Percentiles rank a stretch among this genome's conserved stretches.
Conservation (phyloP, 2,329 filamentous ascomycete genomes). For the Proliferodiscus dingleyae region DNA sequence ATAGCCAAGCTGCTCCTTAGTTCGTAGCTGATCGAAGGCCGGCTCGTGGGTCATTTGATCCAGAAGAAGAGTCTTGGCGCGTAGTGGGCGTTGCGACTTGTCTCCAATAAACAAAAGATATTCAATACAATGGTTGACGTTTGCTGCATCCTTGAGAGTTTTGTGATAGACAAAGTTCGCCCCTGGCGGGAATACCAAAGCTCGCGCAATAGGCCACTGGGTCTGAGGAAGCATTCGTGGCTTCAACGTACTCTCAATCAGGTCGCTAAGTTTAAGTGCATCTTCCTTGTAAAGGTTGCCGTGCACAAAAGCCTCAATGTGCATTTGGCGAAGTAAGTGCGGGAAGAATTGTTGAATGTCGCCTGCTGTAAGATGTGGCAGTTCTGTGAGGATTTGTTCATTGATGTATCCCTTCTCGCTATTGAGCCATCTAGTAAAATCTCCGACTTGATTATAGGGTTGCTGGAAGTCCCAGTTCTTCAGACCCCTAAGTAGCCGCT, state of each 20-base stretch:
- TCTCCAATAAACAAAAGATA: slow-evolving; percentile 69
- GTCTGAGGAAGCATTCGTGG: slow-evolving; percentile 67
- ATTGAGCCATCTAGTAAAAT: slow-evolving; percentile 76
- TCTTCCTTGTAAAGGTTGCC: slow-evolving; percentile 96
- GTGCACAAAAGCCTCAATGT: slow-evolving; percentile 83
- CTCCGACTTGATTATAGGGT: slow-evolving; percentile 82
- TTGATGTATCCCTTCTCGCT: slow-evolving; percentile 73
- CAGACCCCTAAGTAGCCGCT: slow-evolving; percentile 69
- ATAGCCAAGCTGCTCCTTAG: slow-evolving; percentile 96
- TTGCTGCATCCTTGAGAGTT: slow-evolving; percentile 76
- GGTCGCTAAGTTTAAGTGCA: slow-evolving; percentile 75
- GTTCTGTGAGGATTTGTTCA: slow-evolving; percentile 72
- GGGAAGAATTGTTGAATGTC: slow-evolving; percentile 74
- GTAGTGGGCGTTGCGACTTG: slow-evolving; percentile 60
- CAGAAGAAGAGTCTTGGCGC: slow-evolving; percentile 75
- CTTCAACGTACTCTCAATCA: slow-evolving; percentile 73
- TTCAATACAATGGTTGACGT: slow-evolving; percentile 83
- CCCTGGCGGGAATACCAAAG: slow-evolving; percentile 71
- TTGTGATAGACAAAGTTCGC: slow-evolving; percentile 81
- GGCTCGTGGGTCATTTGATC: slow-evolving; percentile 91
- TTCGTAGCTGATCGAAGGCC: slow-evolving; percentile 88
- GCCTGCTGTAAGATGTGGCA: slow-evolving; percentile 68
- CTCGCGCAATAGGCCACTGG: slow-evolving; percentile 76
- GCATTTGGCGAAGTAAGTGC: slow-evolving; percentile 74
- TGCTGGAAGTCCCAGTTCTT: slow-evolving; percentile 86